Base-by-base conservation (phyloP, 805 yeast genomes). In the Saccharomyces kudriavzevii region DNA sequence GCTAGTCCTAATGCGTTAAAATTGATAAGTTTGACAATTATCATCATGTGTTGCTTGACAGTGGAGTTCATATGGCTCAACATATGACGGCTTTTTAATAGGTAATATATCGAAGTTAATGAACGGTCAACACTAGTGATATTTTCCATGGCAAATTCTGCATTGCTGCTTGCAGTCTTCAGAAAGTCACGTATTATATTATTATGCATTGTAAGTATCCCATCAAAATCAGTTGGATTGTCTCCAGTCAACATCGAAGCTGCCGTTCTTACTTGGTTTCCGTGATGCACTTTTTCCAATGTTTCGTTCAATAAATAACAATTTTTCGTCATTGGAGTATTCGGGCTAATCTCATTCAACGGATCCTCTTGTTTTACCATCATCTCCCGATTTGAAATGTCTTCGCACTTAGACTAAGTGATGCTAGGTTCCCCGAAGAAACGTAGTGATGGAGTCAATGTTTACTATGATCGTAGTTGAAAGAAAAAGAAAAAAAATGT, bases 341-440 rank as follows among this genome's bases (percentile, higher is more conserved):
- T 64, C 51, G 60, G 48, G 51, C 60, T 60, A 20, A 64, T 49
- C 49, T 64, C 68, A 54, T 53, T 58, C 49, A 65, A 52, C 30
- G 65, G 65, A 26, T 61, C 67, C 40, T 65, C 63, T 24, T 49
- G 52, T 48, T 53, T 59, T 13, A 58, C 53, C 66, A 63, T 64
- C 35, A 27, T 46, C 35, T 22, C n/a, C 47, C 17, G 43, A 5
- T 35, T 8, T 35, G 17, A 17, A 35, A 20, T 17, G 13, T n/a
- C 43, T 35, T 35, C 11, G 11, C 17, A 13, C 40, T 24, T 20
- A 20, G 43, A 8, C 6, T 17, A 6, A 17, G 2, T 17, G 17
- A 9, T 17, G 9, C 11, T 35, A 17, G 24, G 24, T 17, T 17
- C 4, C 9, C 9, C 20, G 4, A 20, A 6, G n/a, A 35, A 35